These are phyloP conservation scores for Nicotiana attenuata DNA, from an alignment of 257 asterid genomes.

Conservation along the genomic window DNA sequence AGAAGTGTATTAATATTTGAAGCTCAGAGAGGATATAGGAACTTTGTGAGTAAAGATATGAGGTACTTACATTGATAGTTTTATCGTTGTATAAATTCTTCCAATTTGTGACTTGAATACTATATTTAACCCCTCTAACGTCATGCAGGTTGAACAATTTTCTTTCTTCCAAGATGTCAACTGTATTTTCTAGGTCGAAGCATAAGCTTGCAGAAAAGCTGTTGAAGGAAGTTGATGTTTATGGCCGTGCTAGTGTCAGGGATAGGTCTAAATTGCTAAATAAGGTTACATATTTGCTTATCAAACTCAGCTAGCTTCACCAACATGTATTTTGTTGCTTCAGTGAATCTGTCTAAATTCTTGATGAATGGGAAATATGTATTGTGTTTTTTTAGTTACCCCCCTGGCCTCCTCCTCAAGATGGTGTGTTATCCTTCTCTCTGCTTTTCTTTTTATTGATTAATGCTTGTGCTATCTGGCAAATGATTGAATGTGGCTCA, in stretches of 20 bases:
- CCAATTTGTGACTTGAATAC: not conserved
- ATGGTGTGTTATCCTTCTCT: not conserved
- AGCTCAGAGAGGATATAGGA: slow-evolving; percentile 47
- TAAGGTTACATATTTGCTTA: slow-evolving; percentile 18
- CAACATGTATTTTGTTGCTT: not conserved
- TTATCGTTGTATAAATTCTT: not conserved
- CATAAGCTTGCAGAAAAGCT: slow-evolving; percentile 56
- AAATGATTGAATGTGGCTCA: not conserved
- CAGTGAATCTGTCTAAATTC: slow-evolving; percentile 9
- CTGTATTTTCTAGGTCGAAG: slow-evolving; percentile 50
- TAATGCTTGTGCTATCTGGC: not conserved
- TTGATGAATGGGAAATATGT: not conserved
- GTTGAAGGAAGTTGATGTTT: slow-evolving; percentile 52
- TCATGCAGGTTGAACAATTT: slow-evolving; percentile 48
- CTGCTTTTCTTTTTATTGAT: not conserved
- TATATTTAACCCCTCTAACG: slow-evolving; percentile 4
- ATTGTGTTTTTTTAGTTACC: not conserved
- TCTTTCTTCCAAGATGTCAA: slow-evolving; percentile 39
- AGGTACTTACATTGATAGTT: slow-evolving; percentile 40
- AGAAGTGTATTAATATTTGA: slow-evolving; percentile 50
- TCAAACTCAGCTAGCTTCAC: not conserved
- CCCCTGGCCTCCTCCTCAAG: not conserved
- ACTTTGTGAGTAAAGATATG: slow-evolving; percentile 37
- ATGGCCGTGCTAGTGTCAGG: slow-evolving; percentile 30
- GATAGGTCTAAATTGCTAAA: slow-evolving; percentile 23